Evolutionary conservation across 2,329 filamentous ascomycete species (phyloP), one percentile per base, ranked within the genome.

Genomic region (Ilyonectria mors-panacis): DNA sequence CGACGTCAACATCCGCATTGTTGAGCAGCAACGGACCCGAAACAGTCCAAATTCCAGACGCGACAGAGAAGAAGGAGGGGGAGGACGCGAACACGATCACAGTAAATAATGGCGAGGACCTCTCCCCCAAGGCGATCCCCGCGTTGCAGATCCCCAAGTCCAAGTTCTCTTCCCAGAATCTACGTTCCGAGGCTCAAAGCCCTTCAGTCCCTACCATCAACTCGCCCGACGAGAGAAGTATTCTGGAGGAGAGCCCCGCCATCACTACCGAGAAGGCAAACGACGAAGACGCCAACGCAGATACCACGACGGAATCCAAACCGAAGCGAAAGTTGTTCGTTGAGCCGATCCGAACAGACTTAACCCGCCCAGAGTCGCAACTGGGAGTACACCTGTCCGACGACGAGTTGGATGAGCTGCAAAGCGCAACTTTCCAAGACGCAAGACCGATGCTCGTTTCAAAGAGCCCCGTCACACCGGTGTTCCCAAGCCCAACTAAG

Each of bases 371-470:
- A 8, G 64, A 47, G 7, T 73, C 73, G 33, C 76, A 72, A 42
- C 77, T 83, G 2, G 83, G 84, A 45, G 28, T n/a, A 19, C 87
- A 87, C 77, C 81, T 89, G 45, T 86, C 81, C 28, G 91, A 92
- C n/a, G 93, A 95, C 78, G 93, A 96, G 76, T 92, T 97, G 88
- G 93, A 97, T 64, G 94, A 97, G 81, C 83, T 97, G 62, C 92
- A 94, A 74, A 92, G 89, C 62, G 94, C 94, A 30, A 94, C 92
- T 2, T 84, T 97, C 19, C 88, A 96, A 77, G 90, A 97, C 81
- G 94, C 94, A n/a, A 92, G 91, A 77, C 92, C 93, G 2, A 89
- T 97, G 70, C 87, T 88, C 2, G 90, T 96, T 9, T 90, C 92
- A 23, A 95, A 94, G 79, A 94, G 94, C n/a, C 93, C 94, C n/a